phyloP scores from a whole-genome alignment of 108 stramenopile genomes.

The Conticribra weissflogii region DNA sequence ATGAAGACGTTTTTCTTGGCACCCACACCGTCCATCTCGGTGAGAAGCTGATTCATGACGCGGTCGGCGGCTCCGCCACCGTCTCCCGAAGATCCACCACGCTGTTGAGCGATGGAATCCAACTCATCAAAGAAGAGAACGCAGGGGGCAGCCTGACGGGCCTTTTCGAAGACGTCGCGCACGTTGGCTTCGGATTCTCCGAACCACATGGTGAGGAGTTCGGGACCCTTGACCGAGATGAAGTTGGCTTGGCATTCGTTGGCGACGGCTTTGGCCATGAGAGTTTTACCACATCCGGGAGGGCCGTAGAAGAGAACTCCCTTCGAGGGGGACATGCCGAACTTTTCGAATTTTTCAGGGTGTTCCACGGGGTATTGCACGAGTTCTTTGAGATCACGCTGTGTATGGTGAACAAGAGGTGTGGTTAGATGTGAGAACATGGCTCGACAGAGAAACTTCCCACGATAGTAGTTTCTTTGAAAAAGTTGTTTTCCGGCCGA shows the following conservation, averaged over 20 bases:
- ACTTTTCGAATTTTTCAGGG: slow-evolving; percentile 99
- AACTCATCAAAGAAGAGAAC: slow-evolving; percentile 99
- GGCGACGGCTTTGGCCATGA: slow-evolving; percentile 99
- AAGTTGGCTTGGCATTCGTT: slow-evolving; percentile 99
- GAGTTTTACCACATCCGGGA: slow-evolving; percentile 98
- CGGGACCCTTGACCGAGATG: slow-evolving; percentile 99
- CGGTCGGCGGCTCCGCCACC: slow-evolving; percentile 99
- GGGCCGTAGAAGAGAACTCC: slow-evolving; percentile 99
- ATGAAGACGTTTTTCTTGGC: slow-evolving; percentile 99
- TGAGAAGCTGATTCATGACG: slow-evolving; percentile 99
- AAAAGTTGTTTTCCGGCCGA: no score
- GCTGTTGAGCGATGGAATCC: slow-evolving; percentile 98
- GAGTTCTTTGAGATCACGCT: slow-evolving; percentile 99
- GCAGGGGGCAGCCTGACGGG: slow-evolving; percentile 98
- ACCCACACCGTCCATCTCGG: slow-evolving; percentile 99
- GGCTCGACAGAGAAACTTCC: not conserved
- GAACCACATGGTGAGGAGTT: slow-evolving; percentile 99
- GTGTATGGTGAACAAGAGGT: slow-evolving; percentile 12
- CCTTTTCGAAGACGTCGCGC: slow-evolving; percentile 99
- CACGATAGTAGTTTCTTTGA: not conserved
- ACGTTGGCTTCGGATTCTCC: slow-evolving; percentile 99
- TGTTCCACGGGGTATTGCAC: slow-evolving; percentile 99
- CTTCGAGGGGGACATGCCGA: slow-evolving; percentile 97
- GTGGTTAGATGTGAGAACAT: slow-evolving; percentile 17
- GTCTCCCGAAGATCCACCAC: slow-evolving; percentile 93